These are phyloP conservation scores for Craspedostauros australis DNA, from an alignment of 108 stramenopile genomes.

Conservation along the genomic window DNA sequence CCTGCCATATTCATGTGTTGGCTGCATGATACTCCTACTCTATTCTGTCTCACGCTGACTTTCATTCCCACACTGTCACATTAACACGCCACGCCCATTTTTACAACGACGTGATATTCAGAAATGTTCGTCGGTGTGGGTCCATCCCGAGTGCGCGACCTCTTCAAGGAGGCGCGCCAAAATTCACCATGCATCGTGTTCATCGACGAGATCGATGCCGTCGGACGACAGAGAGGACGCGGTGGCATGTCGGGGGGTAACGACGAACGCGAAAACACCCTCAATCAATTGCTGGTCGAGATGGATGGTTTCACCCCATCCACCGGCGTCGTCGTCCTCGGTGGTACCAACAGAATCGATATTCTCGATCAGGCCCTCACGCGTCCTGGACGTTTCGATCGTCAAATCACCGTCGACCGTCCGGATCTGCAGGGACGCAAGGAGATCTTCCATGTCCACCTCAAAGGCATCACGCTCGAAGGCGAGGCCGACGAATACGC, in stretches of 20 bases:
- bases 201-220: constrained; percentile 98
- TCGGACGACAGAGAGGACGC: constrained; percentile 90
- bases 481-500: constrained; percentile 60
- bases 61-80: too few species aligned
- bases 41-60: too few species aligned
- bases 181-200: constrained; percentile 97
- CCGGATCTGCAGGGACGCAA: constrained; percentile 93
- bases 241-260: constrained; percentile 86
- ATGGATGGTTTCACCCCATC: constrained; percentile 94
- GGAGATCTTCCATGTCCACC: constrained; percentile 89
- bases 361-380: constrained; percentile 90
- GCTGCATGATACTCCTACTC: too few species aligned
- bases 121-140: constrained; percentile 99
- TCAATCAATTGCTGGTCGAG: constrained; percentile 97
- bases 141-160: constrained; percentile 93
- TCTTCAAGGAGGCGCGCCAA: constrained; percentile 91
- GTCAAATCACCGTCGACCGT: constrained; percentile 89
- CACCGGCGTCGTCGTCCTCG: constrained; percentile 86
- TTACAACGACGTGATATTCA: not conserved
- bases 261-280: constrained; percentile 97
- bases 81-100: not conserved
- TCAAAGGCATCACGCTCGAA: constrained; percentile 73
- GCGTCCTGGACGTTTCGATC: constrained; percentile 90
- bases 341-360: constrained; percentile 93
- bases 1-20: too few species aligned